A percentile compares a stretch with the other conserved stretches of the same genome.
phyloP scores from a whole-genome alignment of 495 filamentous ascomycete genomes.

The Pseudoneurospora amorphoporcata region DNA sequence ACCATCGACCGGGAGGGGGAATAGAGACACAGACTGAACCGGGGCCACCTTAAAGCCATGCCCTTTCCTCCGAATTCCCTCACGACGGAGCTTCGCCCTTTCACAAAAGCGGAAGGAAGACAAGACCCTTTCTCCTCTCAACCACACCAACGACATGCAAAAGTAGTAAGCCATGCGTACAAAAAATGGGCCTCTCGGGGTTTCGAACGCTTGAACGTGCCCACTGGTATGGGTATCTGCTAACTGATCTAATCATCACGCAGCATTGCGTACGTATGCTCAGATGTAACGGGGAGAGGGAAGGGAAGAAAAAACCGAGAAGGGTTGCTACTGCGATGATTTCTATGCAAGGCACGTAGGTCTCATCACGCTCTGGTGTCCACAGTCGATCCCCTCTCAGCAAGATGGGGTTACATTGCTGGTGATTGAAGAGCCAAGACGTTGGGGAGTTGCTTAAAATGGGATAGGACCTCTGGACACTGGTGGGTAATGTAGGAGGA shows the following conservation, averaged over 20 bases:
- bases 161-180: neutral
- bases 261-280: neutral
- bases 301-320: neutral
- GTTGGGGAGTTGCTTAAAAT: neutral
- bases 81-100: neutral
- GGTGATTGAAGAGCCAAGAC: neutral
- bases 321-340: neutral
- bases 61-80: neutral
- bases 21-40: neutral
- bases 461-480: neutral
- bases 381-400: neutral
- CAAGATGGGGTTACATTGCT: neutral
- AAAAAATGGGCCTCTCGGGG: neutral
- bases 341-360: neutral
- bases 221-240: neutral
- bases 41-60: neutral
- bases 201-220: neutral
- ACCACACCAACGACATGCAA: neutral
- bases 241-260: neutral
- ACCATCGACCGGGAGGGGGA: neutral
- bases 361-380: neutral
- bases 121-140: neutral
- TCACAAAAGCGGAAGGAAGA: neutral
- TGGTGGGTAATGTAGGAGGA: neutral
- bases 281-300: neutral